Evolutionary conservation across 768 basidiomycete species (phyloP), one percentile per base, ranked within the genome.

Genomic region (Boletus tylopilopsis): DNA sequence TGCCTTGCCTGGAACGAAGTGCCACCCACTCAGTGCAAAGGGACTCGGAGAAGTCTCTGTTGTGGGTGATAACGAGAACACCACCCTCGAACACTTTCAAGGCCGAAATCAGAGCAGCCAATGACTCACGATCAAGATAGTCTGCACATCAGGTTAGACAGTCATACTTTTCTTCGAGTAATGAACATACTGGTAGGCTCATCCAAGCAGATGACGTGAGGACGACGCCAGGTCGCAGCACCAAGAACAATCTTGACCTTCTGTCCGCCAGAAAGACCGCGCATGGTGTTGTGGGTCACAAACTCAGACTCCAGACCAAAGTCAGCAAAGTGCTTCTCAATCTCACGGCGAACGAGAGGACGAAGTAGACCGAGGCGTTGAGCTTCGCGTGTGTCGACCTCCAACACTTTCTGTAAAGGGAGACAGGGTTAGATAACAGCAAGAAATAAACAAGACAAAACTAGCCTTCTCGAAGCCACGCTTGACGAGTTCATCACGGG

Each of bases 291-390:
- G 81, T 99, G 96, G 22, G 91, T 91, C 58, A 95, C 93, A 71
- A 99, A 98, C 77, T 98, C 96, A 55, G 96, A 78, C 76, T 99
- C 96, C 63, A 99, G 90, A 76, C 96, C 94, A 64, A 98, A 97
- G 79, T 98, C 95, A 54, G 90, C 91, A 61, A 98, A 95, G 81
- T 97, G 94, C 78, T 94, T 94, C 83, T 97, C 94, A 56, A 97
- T 96, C 76, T 97, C 94, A 58, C 90, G 85, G 74, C 96, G 93
- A 67, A 99, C 96, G 54, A 99, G 90, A 58, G 96, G 94, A 55
- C 92, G 87, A 66, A 93, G 82, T 48, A 94, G 80, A 79, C 94
- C 94, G 36, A 94, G 84, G 59, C 93, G 90, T 73, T 97, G 94
- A 53, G 94, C 94, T 76, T 96, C 94, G 62, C 91, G 90, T 49